Conservation (phyloP, 1,284 basidiomycete genomes). For the Cryptococcus sp. region DNA sequence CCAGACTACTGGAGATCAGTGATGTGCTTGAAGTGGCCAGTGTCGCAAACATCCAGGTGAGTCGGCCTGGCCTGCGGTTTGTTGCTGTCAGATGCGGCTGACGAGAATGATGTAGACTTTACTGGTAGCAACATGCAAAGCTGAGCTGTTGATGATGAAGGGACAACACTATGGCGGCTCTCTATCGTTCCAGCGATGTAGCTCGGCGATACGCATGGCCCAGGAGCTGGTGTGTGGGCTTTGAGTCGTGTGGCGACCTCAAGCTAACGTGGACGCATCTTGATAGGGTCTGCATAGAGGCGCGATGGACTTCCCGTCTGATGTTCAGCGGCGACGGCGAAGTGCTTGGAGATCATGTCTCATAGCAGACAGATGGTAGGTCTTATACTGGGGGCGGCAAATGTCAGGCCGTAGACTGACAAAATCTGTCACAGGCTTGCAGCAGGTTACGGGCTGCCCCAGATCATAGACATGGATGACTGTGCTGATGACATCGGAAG, state of each 20-base stretch:
- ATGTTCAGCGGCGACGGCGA: background rate
- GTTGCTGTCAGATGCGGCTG: background rate
- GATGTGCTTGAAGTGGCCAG: conserved; percentile 6
- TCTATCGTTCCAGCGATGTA: conserved; percentile 4
- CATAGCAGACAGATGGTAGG: conserved; percentile 5
- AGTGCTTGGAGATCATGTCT: conserved; percentile 5
- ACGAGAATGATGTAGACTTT: background rate
- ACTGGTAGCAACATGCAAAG: conserved; percentile 1
- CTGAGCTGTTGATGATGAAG: conserved; percentile 2
- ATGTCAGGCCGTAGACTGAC: too few relatives aligned
- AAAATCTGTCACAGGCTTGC: background rate
- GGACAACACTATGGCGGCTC: conserved; percentile 3
- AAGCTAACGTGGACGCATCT: background rate
- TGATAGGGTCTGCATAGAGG: background rate
- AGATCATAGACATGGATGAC: conserved; percentile 5
- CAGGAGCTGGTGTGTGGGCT: background rate
- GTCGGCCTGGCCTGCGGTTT: background rate
- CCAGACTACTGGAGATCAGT: conserved; percentile 1
- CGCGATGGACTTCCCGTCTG: conserved; percentile 1
- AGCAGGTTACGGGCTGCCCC: conserved; percentile 5
- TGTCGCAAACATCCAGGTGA: conserved; percentile 4
- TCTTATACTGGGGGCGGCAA: background rate
- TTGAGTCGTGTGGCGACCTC: background rate
- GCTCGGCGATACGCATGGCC: conserved; percentile 4
- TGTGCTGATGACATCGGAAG: background rate